Evolutionary conservation across 1,284 basidiomycete genomes (phyloP).

Genomic region (Sporisorium graminicola): DNA sequence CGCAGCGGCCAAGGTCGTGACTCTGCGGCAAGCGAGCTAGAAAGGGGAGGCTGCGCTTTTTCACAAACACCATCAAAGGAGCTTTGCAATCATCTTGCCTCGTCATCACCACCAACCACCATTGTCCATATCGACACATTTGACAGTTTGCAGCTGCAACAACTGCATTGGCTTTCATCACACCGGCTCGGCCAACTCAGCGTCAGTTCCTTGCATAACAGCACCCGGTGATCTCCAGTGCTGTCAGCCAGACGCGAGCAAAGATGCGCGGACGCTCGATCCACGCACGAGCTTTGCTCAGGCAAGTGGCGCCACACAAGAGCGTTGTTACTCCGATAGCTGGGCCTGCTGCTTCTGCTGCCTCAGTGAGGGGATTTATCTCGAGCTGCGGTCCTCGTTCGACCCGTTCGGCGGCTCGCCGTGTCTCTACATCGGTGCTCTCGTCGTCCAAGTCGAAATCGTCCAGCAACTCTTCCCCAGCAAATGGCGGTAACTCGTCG

Average conservation of each 20-base stretch:
- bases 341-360: conserved; percentile 13
- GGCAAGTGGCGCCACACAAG: conserved; percentile 28
- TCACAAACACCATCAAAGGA: background rate
- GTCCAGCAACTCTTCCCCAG: conserved; percentile 25
- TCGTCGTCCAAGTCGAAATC: conserved; percentile 45
- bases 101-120: background rate
- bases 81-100: background rate
- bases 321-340: conserved; percentile 29
- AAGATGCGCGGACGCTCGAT: conserved; percentile 52
- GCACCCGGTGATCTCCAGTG: conserved; percentile 4
- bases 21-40: conserved; percentile 4
- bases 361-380: conserved; percentile 26
- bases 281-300: conserved; percentile 43
- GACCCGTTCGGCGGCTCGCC: conserved; percentile 26
- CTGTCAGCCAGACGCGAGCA: conserved; percentile 17
- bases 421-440: conserved; percentile 32
- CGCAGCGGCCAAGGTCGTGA: conserved; percentile 4
- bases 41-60: conserved; percentile 5
- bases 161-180: background rate
- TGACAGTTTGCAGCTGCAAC: background rate
- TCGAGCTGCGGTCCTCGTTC: conserved; percentile 42
- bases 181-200: background rate
- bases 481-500: conserved; percentile 31
- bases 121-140: background rate
- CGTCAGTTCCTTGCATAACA: conserved; percentile 3